These are phyloP conservation scores for Claviceps digitariae DNA, from an alignment of 2,329 filamentous ascomycete genomes.

Conservation along the genomic window DNA sequence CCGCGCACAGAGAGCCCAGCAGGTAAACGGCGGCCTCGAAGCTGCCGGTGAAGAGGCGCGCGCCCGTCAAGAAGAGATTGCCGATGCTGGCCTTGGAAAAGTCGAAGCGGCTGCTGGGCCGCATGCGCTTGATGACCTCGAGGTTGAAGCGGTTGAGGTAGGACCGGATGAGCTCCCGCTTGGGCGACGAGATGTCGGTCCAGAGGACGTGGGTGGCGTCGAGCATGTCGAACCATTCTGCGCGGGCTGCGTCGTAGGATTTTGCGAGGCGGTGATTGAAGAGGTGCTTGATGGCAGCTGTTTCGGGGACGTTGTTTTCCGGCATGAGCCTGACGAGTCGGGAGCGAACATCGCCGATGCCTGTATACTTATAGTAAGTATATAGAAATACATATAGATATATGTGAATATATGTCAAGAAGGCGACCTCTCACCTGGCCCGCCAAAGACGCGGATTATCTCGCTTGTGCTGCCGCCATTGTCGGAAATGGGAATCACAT, in stretches of 20 bases:
- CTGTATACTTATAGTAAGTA: no score
- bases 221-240: constrained; percentile 80
- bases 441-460: constrained; percentile 85
- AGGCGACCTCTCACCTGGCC: constrained; percentile 62
- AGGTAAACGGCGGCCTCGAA: constrained; percentile 91
- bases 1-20: constrained; percentile 72
- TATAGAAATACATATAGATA: no score
- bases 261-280: constrained; percentile 75
- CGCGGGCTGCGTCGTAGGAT: constrained; percentile 44
- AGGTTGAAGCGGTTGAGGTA: constrained; percentile 65
- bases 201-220: constrained; percentile 71
- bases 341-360: constrained; percentile 34
- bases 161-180: constrained; percentile 63
- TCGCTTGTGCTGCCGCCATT: constrained; percentile 93
- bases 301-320: constrained; percentile 44
- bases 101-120: constrained; percentile 62
- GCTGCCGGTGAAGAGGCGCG: constrained; percentile 78
- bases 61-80: constrained; percentile 72
- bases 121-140: constrained; percentile 63
- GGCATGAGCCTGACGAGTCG: constrained; percentile 86
- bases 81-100: constrained; percentile 65
- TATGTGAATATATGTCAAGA: no score
- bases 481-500: constrained; percentile 90
- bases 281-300: constrained; percentile 61
- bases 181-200: constrained; percentile 54